phyloP scores from a whole-genome alignment of 2,329 filamentous ascomycete genomes.

The Fusarium heterosporum region DNA sequence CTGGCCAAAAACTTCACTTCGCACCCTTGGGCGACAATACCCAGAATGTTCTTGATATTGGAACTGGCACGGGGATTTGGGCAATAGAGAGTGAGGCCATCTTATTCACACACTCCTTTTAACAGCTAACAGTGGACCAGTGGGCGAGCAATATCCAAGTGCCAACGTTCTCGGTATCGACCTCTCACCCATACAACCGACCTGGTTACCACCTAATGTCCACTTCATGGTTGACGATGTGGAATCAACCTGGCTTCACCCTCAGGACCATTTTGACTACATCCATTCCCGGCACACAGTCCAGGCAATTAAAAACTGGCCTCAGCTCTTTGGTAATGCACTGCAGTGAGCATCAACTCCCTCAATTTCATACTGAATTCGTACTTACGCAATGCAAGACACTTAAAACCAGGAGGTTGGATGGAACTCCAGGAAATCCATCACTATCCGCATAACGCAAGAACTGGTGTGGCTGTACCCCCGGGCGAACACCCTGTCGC shows the following conservation, averaged over 20 bases:
- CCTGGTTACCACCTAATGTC: conserved; percentile 66
- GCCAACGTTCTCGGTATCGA: conserved; percentile 60
- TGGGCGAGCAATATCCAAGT: conserved; percentile 60
- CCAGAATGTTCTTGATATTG: conserved; percentile 66
- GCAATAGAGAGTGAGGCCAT: conserved; percentile 62
- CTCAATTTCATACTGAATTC: not conserved
- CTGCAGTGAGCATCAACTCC: conserved; percentile 33
- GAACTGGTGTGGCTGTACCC: conserved; percentile 53
- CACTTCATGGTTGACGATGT: conserved; percentile 68
- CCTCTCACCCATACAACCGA: conserved; percentile 62
- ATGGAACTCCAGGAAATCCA: conserved; percentile 67
- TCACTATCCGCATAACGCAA: conserved; percentile 60
- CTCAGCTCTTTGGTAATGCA: conserved; percentile 56
- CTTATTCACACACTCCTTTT: not conserved
- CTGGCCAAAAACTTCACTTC: conserved; percentile 62
- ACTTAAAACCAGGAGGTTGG: conserved; percentile 66
- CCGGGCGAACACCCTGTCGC: conserved; percentile 55
- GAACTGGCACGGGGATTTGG: conserved; percentile 70
- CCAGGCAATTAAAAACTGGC: conserved; percentile 68
- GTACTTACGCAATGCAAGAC: conserved; percentile 48
- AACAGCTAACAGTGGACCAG: conserved; percentile 44
- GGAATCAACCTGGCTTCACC: conserved; percentile 67
- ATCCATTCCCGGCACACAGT: conserved; percentile 69
- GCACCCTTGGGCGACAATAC: conserved; percentile 62
- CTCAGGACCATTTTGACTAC: conserved; percentile 67